Conservation (phyloP, 73 alveolate species). For the Effrenium voratum region DNA sequence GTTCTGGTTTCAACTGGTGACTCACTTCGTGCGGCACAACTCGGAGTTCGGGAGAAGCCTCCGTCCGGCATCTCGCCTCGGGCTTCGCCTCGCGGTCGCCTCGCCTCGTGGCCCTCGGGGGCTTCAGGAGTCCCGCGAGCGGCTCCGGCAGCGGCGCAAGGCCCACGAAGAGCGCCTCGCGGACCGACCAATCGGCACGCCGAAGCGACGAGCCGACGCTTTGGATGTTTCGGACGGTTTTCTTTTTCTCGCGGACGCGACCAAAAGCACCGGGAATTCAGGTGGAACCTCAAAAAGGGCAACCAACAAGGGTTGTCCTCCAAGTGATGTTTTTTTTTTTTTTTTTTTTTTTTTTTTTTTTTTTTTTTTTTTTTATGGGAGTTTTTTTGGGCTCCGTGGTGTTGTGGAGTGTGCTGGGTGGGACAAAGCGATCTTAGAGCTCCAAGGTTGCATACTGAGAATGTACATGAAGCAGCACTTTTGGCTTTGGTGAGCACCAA, state of each 20-base stretch:
- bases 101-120: neutral
- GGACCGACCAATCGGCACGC: too few species aligned
- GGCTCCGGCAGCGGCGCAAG: constrained; percentile 27
- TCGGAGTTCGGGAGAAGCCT: neutral
- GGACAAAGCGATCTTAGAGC: too few species aligned
- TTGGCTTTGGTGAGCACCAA: neutral
- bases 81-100: neutral
- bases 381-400: too few species aligned
- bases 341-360: too few species aligned
- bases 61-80: neutral
- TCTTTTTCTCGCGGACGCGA: neutral
- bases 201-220: too few species aligned
- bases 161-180: constrained; percentile 56
- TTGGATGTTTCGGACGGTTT: neutral
- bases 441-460: too few species aligned
- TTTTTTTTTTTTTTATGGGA: too few species aligned
- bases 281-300: neutral
- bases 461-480: too few species aligned
- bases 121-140: constrained; percentile 19
- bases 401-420: too few species aligned
- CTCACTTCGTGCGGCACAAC: neutral
- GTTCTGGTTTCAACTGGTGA: neutral
- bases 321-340: neutral
- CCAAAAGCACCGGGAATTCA: neutral
- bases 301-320: neutral